Percentiles rank a stretch among this genome's conserved stretches.
Conservation (phyloP, 352 stramenopile genomes). For the Pythium phragmiticola region DNA sequence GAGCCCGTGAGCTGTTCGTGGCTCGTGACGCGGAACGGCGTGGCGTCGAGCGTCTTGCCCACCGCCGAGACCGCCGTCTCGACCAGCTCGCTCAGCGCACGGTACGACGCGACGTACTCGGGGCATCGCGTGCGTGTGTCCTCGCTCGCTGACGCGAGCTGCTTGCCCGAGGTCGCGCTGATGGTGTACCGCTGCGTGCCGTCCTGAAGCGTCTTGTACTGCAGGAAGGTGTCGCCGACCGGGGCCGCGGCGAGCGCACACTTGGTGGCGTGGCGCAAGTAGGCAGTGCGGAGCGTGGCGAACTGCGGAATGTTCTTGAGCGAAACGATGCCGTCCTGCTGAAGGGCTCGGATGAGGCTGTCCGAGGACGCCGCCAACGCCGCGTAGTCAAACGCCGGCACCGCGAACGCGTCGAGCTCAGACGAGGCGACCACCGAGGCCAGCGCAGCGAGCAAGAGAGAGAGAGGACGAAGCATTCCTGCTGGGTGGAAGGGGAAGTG, state of each 20-base stretch:
- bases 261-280: constrained; percentile 43
- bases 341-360: constrained; percentile 50
- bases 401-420: constrained; percentile 39
- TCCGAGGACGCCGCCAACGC: constrained; percentile 35
- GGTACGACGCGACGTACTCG: constrained; percentile 44
- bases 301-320: constrained; percentile 64
- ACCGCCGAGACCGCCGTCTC: constrained; percentile 53
- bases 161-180: constrained; percentile 47
- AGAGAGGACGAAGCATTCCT: constrained; percentile 8
- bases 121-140: constrained; percentile 35
- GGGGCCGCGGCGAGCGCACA: constrained; percentile 44
- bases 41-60: constrained; percentile 52
- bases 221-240: constrained; percentile 37
- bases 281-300: constrained; percentile 36
- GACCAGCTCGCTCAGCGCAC: constrained; percentile 44
- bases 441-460: neutral
- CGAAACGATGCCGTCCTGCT: constrained; percentile 66
- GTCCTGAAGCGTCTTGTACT: constrained; percentile 57
- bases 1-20: constrained; percentile 38
- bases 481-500: neutral
- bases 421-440: neutral
- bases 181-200: constrained; percentile 74
- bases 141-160: constrained; percentile 27
- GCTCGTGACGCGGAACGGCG: constrained; percentile 39
- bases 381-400: constrained; percentile 58